phyloP scores from a whole-genome alignment of 1,284 basidiomycete species.

The Puccinia novopanici region DNA sequence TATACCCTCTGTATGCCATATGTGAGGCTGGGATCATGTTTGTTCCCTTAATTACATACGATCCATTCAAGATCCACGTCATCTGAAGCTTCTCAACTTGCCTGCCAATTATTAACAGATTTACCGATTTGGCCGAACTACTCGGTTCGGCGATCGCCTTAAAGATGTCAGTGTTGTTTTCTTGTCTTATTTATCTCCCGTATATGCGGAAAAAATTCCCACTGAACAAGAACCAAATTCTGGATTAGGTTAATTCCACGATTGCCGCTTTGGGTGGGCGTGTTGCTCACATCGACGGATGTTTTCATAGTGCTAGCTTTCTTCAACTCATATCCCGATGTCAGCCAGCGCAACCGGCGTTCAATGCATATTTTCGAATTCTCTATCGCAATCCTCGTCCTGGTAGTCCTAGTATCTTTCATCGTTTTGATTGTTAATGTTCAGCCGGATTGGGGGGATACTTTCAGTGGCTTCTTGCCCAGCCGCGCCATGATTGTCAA shows the following conservation, averaged over 20 bases:
- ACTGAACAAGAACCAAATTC: too few relatives aligned
- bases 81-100: neutral
- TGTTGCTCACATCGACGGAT: slow-evolving; percentile 79
- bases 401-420: slow-evolving; percentile 80
- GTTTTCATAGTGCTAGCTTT: slow-evolving; percentile 70
- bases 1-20: slow-evolving; percentile 67
- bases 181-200: neutral
- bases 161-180: slow-evolving; percentile 63
- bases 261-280: slow-evolving; percentile 76
- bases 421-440: slow-evolving; percentile 75
- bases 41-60: slow-evolving; percentile 62
- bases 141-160: slow-evolving; percentile 78
- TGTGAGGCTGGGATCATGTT: slow-evolving; percentile 77
- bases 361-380: slow-evolving; percentile 67
- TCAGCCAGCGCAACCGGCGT: slow-evolving; percentile 54
- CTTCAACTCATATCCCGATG: slow-evolving; percentile 58
- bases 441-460: slow-evolving; percentile 73
- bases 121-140: slow-evolving; percentile 63
- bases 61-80: neutral
- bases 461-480: slow-evolving; percentile 82
- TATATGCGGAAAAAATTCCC: neutral
- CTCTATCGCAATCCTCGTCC: slow-evolving; percentile 68
- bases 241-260: slow-evolving; percentile 69
- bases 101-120: slow-evolving; percentile 52
- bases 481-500: slow-evolving; percentile 67